Conservation (phyloP, 768 basidiomycete species). For the Hypholoma sublateritium region DNA sequence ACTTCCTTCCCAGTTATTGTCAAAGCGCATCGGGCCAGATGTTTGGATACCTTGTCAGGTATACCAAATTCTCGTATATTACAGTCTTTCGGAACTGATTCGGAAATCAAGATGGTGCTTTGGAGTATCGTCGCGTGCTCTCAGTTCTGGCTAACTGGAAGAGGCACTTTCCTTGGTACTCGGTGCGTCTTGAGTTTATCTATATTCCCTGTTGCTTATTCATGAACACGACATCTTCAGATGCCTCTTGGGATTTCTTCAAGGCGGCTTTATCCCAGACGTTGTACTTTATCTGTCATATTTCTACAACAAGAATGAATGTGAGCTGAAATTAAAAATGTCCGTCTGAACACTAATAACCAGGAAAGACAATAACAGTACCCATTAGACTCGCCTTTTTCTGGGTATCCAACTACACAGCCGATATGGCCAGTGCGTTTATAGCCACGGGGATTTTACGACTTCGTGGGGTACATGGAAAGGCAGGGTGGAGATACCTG, state of each 20-base stretch:
- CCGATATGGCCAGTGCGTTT: conserved; percentile 59
- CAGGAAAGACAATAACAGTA: conserved; percentile 30
- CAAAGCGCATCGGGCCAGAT: conserved; percentile 68
- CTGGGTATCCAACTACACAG: conserved; percentile 61
- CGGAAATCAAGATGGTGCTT: conserved; percentile 40
- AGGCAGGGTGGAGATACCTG: conserved; percentile 58
- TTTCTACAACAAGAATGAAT: conserved; percentile 58
- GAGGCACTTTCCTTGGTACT: conserved; percentile 53
- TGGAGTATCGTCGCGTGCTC: conserved; percentile 58
- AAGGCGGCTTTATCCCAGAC: conserved; percentile 68
- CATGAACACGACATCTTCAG: conserved; percentile 22
- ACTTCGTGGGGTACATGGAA: conserved; percentile 51
- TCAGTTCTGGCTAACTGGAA: conserved; percentile 59
- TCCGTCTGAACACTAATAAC: not conserved
- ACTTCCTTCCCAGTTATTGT: conserved; percentile 66
- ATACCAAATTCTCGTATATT: not conserved
- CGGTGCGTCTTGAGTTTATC: conserved; percentile 29
- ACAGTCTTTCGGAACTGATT: no score
- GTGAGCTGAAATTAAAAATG: conserved; percentile 28
- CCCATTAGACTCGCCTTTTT: conserved; percentile 70
- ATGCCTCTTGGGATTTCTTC: conserved; percentile 55
- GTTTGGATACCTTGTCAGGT: conserved; percentile 65
- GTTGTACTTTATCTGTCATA: conserved; percentile 65
- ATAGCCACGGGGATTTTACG: conserved; percentile 61
- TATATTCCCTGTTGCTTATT: not conserved